phyloP scores from a whole-genome alignment of 257 asterid species.

The Capsicum pubescens region DNA sequence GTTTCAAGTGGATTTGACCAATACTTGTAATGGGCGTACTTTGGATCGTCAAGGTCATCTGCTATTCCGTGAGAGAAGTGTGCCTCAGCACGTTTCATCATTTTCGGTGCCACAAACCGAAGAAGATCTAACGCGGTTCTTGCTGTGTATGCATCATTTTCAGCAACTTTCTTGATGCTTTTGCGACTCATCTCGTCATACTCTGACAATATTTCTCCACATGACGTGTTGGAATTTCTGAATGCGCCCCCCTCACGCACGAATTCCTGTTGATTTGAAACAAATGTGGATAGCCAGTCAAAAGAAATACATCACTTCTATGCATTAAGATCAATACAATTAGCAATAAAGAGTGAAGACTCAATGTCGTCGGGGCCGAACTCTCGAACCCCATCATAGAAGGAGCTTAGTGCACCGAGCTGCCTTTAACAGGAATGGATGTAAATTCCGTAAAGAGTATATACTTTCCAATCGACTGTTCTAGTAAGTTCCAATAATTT shows the following conservation, averaged over 20 bases:
- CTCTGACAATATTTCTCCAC: slow-evolving; percentile 32
- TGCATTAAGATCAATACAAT: background rate
- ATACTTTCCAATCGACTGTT: background rate
- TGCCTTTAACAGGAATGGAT: background rate
- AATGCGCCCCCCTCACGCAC: background rate
- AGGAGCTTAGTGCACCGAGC: background rate
- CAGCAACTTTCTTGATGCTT: slow-evolving; percentile 28
- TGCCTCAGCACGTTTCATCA: slow-evolving; percentile 34
- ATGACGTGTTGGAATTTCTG: slow-evolving; percentile 17
- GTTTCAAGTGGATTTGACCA: slow-evolving; percentile 40
- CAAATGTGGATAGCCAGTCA: background rate
- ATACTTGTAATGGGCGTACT: slow-evolving; percentile 34
- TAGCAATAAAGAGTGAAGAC: background rate
- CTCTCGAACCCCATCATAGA: background rate
- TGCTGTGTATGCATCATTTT: slow-evolving; percentile 33
- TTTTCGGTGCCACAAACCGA: slow-evolving; percentile 37
- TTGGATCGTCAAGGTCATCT: slow-evolving; percentile 32
- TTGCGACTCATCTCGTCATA: slow-evolving; percentile 33
- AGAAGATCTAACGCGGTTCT: slow-evolving; percentile 28
- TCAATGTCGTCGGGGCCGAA: background rate
- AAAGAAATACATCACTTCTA: background rate
- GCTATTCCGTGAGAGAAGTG: slow-evolving; percentile 39
- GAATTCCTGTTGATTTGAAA: background rate
- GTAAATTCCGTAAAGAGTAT: background rate
- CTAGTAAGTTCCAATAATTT: background rate